These are phyloP conservation scores for Suillus fuscotomentosus DNA, from an alignment of 768 basidiomycete species.

Conservation along the genomic window DNA sequence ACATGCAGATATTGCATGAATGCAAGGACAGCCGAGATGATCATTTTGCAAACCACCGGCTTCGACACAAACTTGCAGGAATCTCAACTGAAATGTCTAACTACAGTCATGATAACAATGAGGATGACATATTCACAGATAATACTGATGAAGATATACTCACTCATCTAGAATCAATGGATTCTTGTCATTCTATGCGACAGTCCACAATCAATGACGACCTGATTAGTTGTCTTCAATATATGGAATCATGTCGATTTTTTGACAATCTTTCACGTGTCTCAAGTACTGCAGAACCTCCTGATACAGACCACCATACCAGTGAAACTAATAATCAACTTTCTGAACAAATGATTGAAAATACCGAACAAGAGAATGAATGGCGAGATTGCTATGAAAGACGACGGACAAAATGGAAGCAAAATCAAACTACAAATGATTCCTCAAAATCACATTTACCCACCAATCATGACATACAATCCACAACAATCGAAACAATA, in stretches of 20 bases:
- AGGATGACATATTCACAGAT: constrained; percentile 29
- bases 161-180: background rate
- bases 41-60: constrained; percentile 7
- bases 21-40: no score
- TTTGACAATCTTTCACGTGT: background rate
- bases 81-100: background rate
- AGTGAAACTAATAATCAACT: no score
- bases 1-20: no score
- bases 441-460: no score
- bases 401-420: background rate
- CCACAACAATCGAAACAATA: background rate
- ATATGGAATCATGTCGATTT: background rate
- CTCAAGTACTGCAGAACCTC: no score
- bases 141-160: background rate
- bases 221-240: background rate
- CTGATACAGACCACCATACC: no score
- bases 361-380: background rate
- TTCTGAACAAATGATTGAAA: background rate
- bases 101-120: constrained; percentile 12
- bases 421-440: no score
- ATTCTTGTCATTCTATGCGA: background rate
- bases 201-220: background rate
- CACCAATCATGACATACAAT: background rate
- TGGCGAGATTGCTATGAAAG: background rate
- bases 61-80: background rate